Conservation (phyloP, 768 basidiomycete genomes). For the Dioszegia crocea region DNA sequence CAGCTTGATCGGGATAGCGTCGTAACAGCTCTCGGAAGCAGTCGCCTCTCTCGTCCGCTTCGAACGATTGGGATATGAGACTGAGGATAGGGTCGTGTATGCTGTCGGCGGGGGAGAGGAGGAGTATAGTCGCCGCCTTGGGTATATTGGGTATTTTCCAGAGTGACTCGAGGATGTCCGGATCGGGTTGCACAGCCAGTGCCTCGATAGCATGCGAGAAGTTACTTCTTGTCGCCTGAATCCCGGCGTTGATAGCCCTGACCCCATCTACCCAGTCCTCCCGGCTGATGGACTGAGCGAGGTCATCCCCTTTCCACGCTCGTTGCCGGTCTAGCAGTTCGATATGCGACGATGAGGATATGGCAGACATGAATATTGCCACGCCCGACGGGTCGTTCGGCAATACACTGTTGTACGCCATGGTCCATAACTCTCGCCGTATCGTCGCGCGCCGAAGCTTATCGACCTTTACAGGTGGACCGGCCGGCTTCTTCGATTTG, state of each 20-base stretch:
- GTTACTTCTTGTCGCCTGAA: conserved; percentile 60
- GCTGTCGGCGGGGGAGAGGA: conserved; percentile 76
- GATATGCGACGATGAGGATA: conserved; percentile 64
- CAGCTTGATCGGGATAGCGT: conserved; percentile 61
- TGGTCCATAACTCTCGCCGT: conserved; percentile 65
- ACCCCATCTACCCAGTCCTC: conserved; percentile 52
- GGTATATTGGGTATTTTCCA: conserved; percentile 60
- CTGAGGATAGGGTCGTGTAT: conserved; percentile 71
- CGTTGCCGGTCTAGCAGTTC: conserved; percentile 56
- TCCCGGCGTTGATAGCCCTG: conserved; percentile 60
- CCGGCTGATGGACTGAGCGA: conserved; percentile 31
- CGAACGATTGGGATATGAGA: conserved; percentile 77
- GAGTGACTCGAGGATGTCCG: conserved; percentile 56
- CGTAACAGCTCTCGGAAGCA: conserved; percentile 75
- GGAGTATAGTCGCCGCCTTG: conserved; percentile 61
- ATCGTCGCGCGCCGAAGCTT: conserved; percentile 47
- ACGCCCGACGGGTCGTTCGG: conserved; percentile 61
- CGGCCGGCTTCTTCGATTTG: conserved; percentile 9
- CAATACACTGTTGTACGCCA: conserved; percentile 60
- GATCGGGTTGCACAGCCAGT: conserved; percentile 62
- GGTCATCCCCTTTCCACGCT: conserved; percentile 38
- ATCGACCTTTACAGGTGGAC: conserved; percentile 14
- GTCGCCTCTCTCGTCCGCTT: conserved; percentile 74
- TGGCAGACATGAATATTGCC: conserved; percentile 58
- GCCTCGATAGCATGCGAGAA: conserved; percentile 63